Evolutionary conservation across 2,329 filamentous ascomycete species (phyloP).

Genomic region (Penicillium sp.): DNA sequence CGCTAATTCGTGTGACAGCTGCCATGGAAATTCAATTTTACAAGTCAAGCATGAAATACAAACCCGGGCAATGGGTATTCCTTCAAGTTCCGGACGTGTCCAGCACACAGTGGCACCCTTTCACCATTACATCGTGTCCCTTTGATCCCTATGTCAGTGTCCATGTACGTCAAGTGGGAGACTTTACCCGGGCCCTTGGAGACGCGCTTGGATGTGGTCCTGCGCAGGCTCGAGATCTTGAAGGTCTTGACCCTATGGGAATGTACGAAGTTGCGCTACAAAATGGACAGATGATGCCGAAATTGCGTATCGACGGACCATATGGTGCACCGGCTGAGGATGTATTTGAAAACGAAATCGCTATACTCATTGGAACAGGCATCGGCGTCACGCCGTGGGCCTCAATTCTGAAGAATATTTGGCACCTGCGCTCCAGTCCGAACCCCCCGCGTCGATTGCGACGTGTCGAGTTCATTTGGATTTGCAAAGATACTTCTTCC

Average conservation of each 20-base stretch:
- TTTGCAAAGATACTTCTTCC: conserved; percentile 91
- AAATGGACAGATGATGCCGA: conserved; percentile 91
- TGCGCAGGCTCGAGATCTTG: conserved; percentile 86
- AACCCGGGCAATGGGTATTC: conserved; percentile 97
- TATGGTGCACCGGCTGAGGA: conserved; percentile 97
- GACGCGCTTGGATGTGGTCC: conserved; percentile 90
- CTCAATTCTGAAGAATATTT: conserved; percentile 94
- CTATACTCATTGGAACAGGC: conserved; percentile 78
- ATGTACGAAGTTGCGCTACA: conserved; percentile 98
- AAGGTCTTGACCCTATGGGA: conserved; percentile 86
- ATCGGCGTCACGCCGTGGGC: conserved; percentile 88
- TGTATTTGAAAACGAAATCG: conserved; percentile 89
- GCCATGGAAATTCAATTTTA: conserved; percentile 96
- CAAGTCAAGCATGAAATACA: conserved; percentile 97
- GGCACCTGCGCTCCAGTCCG: conserved; percentile 87
- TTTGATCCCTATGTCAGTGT: conserved; percentile 94
- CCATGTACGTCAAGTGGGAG: conserved; percentile 93
- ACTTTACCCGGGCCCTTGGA: conserved; percentile 93
- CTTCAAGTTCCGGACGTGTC: conserved; percentile 90
- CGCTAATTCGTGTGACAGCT: conserved; percentile 58
- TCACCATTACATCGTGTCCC: conserved; percentile 97
- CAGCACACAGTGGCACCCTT: conserved; percentile 94
- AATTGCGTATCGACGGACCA: conserved; percentile 87
- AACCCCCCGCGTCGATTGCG: conserved; percentile 88
- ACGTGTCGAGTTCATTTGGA: conserved; percentile 98